Evolutionary conservation across 2,329 filamentous ascomycete species (phyloP), one percentile per base, ranked within the genome.

Genomic region (Botrytis medusae): DNA sequence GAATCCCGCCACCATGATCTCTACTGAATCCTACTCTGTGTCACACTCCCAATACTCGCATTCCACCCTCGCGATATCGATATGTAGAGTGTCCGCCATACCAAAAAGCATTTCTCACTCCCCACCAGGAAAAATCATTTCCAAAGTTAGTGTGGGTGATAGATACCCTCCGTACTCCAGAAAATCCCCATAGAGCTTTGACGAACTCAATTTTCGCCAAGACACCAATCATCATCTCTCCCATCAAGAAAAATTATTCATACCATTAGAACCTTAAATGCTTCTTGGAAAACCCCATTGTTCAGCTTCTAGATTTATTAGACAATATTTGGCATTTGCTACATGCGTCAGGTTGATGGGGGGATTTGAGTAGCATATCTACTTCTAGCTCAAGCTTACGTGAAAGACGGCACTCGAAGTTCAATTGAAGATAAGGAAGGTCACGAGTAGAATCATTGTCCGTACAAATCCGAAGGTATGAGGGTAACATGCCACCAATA

Each of bases 151-250:
- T 20, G 32, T 60, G 9, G 25, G 6, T n/a, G 14, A 57, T 32
- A 29, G n/a, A n/a, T n/a, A 54, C 22, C 22, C 51, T 57, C 29
- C n/a, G 37, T 42, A 42, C 61, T 63, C 61, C 40, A 63, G 61
- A 63, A 63, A 63, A 32, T 20, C 61, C 61, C 61, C 61, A 63
- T 44, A 42, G 61, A 63, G 61, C 61, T 63, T 63, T 40, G 61
- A 63, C 61, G 12, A 63, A 42, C n/a, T n/a, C 22, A 44, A 63
- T 63, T 37, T 37, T 42, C n/a, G 61, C 61, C 61, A 63, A 63
- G 37, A 40, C 40, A 42, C 61, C 61, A 63, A 63, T 63, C 37
- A 44, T 18, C n/a, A 63, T 29, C 16, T 25, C 9, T 42, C 40
- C 51, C n/a, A 29, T 32, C n/a, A 57, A 32, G 51, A 57, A 29